Evolutionary conservation across 495 filamentous ascomycete species (phyloP).

Genomic region (Sordaria brevicollis): DNA sequence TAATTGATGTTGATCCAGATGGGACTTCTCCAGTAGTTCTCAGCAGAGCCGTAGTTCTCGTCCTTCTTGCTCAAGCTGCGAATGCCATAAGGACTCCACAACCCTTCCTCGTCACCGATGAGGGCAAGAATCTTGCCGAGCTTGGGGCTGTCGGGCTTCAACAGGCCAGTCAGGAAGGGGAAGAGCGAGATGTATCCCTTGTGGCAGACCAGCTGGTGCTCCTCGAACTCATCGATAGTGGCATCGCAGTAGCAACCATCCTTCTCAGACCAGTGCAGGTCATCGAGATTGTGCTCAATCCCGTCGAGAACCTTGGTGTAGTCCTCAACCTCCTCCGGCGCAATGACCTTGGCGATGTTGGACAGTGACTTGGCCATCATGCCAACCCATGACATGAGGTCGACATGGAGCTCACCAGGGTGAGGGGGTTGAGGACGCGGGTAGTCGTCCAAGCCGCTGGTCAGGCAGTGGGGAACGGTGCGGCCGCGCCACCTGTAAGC

Average conservation of each 20-base stretch:
- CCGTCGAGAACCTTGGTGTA: slow-evolving; percentile 64
- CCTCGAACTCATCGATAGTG: slow-evolving; percentile 91
- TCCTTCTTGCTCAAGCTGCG: slow-evolving; percentile 80
- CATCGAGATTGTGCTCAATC: slow-evolving; percentile 81
- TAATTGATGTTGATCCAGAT: slow-evolving; percentile 99
- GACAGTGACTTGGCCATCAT: slow-evolving; percentile 77
- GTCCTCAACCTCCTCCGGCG: slow-evolving; percentile 59
- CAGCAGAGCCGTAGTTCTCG: slow-evolving; percentile 72
- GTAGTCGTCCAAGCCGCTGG: slow-evolving; percentile 93
- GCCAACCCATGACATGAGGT: slow-evolving; percentile 93
- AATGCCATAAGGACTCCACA: slow-evolving; percentile 80
- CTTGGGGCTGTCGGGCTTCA: slow-evolving; percentile 59
- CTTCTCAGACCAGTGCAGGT: slow-evolving; percentile 80
- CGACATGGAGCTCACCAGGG: slow-evolving; percentile 91
- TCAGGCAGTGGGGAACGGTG: slow-evolving; percentile 73
- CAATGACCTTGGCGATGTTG: slow-evolving; percentile 64
- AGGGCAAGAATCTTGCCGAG: slow-evolving; percentile 66
- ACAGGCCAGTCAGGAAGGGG: slow-evolving; percentile 73
- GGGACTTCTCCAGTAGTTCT: slow-evolving; percentile 96
- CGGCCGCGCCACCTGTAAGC: slow-evolving; percentile 95
- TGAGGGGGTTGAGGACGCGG: slow-evolving; percentile 93
- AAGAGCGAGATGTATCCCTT: slow-evolving; percentile 94
- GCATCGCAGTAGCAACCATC: slow-evolving; percentile 85
- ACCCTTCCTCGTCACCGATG: slow-evolving; percentile 67
- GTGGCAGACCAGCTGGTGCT: slow-evolving; percentile 82